Evolutionary conservation across 371 early-diverging fungal species (phyloP), one percentile per base, ranked within the genome.

Genomic region (Mucor ambiguus): DNA sequence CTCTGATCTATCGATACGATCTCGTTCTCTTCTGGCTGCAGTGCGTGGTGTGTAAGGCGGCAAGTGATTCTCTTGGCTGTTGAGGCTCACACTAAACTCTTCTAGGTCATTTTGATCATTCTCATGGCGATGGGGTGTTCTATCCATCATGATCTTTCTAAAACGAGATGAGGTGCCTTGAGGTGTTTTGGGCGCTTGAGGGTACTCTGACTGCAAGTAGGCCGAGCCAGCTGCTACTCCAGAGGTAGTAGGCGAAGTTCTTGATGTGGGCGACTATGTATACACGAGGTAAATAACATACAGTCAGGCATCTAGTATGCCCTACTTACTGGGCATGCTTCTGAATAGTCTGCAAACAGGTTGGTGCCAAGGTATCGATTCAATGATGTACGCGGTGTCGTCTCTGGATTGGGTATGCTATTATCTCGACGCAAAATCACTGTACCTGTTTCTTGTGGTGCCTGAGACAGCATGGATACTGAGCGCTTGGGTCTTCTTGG

Each of bases 291-390:
- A 12, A 35, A 38, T 24, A 58, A 26, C 14, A 35, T 11, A 24
- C 44, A 20, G 44, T 41, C 18, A 18, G 20, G 18, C 35, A 35
- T 35, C 35, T 4, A 11, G 8, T 35, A 10, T 35, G 8, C 12
- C 16, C 28, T 28, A 18, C 48, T 38, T 58, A 63, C 62, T 18
- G 29, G 29, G 24, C 68, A 67, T 11, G 58, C 37, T 20, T 67
- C 68, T 48, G 62, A 46, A 32, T 62, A 67, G 18, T 67, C 58
- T 8, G 63, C 58, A 62, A 67, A 67, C 2, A 67, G 12, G 28
- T 67, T 67, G 7, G 62, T 63, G 12, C 58, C 63, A 20, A 62
- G 43, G 29, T 67, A 56, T 30, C 68, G 62, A 41, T 48, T 58
- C 12, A 62, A 20, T 5, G 63, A 63, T 20, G 63, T 67, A 29